Conservation (phyloP, 2,329 filamentous ascomycete species). For the Ambrosiella xylebori region DNA sequence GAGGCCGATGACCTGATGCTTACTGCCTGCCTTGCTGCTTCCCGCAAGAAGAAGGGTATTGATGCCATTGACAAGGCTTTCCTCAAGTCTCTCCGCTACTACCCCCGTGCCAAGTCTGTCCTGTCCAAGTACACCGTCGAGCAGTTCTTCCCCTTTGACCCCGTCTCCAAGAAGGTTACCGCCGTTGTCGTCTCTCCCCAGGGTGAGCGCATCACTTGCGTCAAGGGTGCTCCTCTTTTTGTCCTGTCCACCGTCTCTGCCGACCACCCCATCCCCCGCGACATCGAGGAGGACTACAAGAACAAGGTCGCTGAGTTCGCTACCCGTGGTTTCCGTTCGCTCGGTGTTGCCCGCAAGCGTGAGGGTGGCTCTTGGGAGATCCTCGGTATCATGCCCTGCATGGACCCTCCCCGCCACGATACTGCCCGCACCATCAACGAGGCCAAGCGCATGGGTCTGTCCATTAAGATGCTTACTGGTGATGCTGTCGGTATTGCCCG, state of each 20-base stretch:
- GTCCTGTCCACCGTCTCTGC: slow-evolving; percentile 77
- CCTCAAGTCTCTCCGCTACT: slow-evolving; percentile 67
- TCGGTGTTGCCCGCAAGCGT: slow-evolving; percentile 83
- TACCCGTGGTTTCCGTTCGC: slow-evolving; percentile 81
- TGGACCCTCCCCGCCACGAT: slow-evolving; percentile 77
- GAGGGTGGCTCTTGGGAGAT: slow-evolving; percentile 73
- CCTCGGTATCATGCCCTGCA: slow-evolving; percentile 88
- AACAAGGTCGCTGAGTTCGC: slow-evolving; percentile 86
- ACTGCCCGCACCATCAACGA: slow-evolving; percentile 82
- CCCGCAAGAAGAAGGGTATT: slow-evolving; percentile 89
- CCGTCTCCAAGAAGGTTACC: slow-evolving; percentile 82
- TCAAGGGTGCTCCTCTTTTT: slow-evolving; percentile 81
- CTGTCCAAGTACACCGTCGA: slow-evolving; percentile 72
- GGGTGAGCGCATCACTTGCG: slow-evolving; percentile 71
- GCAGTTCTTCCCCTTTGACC: slow-evolving; percentile 77
- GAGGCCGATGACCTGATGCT: slow-evolving; percentile 81
- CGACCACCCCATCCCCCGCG: slow-evolving; percentile 61
- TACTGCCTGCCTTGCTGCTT: slow-evolving; percentile 76
- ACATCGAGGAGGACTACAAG: slow-evolving; percentile 71
- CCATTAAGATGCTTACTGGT: slow-evolving; percentile 93
- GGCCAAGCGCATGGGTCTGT: slow-evolving; percentile 71
- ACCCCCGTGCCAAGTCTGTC: slow-evolving; percentile 64
- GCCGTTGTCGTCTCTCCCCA: slow-evolving; percentile 68
- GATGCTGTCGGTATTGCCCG: slow-evolving; percentile 85
- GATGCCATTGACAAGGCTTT: slow-evolving; percentile 93